These are phyloP conservation scores for Hortiboletus flavorubellus DNA, from an alignment of 768 basidiomycete genomes.

Conservation along the genomic window DNA sequence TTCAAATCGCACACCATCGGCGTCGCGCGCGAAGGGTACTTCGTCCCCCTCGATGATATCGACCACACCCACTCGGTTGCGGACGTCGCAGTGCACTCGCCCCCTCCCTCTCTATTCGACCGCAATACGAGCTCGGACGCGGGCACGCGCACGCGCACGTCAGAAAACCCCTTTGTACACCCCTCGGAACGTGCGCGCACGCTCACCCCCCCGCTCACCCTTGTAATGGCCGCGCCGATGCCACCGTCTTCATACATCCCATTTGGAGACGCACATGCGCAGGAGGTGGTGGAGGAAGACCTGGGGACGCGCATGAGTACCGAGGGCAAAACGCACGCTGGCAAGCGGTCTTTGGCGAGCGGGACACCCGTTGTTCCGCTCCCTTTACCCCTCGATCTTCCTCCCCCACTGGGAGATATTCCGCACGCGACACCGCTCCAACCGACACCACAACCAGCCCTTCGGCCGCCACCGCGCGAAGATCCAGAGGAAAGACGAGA, in stretches of 20 bases:
- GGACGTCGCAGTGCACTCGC: constrained; percentile 36
- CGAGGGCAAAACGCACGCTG: neutral
- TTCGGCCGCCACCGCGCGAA: constrained; percentile 24
- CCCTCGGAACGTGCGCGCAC: constrained; percentile 17
- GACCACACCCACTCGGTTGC: constrained; percentile 33
- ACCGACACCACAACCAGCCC: constrained; percentile 31
- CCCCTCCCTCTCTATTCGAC: constrained; percentile 17
- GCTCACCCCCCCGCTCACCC: neutral
- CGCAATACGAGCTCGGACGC: constrained; percentile 15
- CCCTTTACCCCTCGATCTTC: constrained; percentile 59
- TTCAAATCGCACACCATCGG: constrained; percentile 52
- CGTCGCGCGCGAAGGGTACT: constrained; percentile 25
- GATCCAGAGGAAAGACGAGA: constrained; percentile 33
- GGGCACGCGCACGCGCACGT: neutral
- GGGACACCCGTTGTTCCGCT: constrained; percentile 34
- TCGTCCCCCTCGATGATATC: constrained; percentile 53
- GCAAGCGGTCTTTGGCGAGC: constrained; percentile 1
- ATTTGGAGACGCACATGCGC: constrained; percentile 38
- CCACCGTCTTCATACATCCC: constrained; percentile 20
- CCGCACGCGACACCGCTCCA: constrained; percentile 36
- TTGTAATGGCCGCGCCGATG: neutral
- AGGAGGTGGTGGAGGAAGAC: constrained; percentile 18
- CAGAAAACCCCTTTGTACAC: constrained; percentile 46
- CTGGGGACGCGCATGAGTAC: neutral
- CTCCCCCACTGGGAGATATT: constrained; percentile 39